Percentiles rank a stretch among this genome's conserved stretches.
Evolutionary conservation across 2,329 filamentous ascomycete genomes (phyloP).

Genomic region (Cercospora zeae-maydis): DNA sequence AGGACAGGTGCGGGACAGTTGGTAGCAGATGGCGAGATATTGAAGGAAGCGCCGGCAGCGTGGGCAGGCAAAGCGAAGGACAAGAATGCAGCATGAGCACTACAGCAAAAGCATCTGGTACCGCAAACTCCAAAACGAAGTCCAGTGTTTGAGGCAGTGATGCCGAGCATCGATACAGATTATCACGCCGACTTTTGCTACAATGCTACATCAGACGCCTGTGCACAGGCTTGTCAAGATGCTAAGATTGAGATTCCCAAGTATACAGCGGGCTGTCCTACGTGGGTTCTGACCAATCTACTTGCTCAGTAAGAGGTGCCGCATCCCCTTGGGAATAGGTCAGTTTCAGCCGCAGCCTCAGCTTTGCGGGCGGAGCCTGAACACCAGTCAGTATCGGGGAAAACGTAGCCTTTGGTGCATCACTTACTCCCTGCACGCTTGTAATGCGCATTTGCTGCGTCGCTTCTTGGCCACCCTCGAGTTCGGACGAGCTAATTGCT

Average conservation of each 20-base stretch:
- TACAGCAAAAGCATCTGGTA: not conserved
- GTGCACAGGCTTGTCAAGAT: not conserved
- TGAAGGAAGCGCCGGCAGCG: slow-evolving; percentile 62
- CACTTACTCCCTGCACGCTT: slow-evolving; percentile 82
- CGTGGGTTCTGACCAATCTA: slow-evolving; percentile 86
- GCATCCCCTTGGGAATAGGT: slow-evolving; percentile 69
- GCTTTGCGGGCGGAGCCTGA: slow-evolving; percentile 64
- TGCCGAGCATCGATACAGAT: not conserved
- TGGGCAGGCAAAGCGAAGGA: slow-evolving; percentile 39
- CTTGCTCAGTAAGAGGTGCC: slow-evolving; percentile 78
- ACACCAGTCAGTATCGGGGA: slow-evolving; percentile 13
- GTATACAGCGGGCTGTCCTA: slow-evolving; percentile 17
- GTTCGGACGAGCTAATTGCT: slow-evolving; percentile 76
- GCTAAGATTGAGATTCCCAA: not conserved
- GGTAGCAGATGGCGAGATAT: slow-evolving; percentile 65
- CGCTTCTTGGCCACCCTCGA: slow-evolving; percentile 75
- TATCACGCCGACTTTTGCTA: not conserved
- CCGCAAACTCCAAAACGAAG: not conserved
- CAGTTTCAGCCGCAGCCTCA: slow-evolving; percentile 82
- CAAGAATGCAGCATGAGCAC: not conserved
- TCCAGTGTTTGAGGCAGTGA: not conserved
- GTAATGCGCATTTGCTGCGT: slow-evolving; percentile 87
- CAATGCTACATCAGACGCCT: not conserved
- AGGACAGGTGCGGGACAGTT: slow-evolving; percentile 60
- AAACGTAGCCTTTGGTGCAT: not conserved